These are phyloP conservation scores for Teunomyces barrocoloradensis DNA, from an alignment of 805 yeast species.

Conservation along the genomic window DNA sequence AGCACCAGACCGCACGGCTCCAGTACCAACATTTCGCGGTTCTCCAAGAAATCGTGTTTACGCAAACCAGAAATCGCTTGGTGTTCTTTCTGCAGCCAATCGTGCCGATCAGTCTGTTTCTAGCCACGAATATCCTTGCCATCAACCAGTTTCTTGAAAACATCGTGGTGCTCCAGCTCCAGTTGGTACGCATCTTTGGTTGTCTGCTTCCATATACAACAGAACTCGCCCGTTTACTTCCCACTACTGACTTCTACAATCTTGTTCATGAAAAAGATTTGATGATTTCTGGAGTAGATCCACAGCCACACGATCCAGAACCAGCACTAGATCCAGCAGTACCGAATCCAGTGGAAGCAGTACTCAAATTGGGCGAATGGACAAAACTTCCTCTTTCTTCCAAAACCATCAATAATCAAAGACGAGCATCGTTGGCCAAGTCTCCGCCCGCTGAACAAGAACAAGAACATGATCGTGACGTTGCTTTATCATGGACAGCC, in stretches of 20 bases:
- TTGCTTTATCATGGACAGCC: no score
- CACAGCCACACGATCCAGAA: no score
- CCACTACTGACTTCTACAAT: constrained; percentile 21
- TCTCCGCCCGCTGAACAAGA: neutral
- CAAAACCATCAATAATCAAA: constrained; percentile 14
- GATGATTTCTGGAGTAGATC: constrained; percentile 15
- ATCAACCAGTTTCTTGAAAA: constrained; percentile 25
- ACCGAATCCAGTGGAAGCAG: no score
- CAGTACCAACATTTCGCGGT: constrained; percentile 23
- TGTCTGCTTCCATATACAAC: constrained; percentile 18
- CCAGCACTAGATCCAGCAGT: no score
- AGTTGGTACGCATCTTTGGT: constrained; percentile 14
- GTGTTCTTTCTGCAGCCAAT: constrained; percentile 27
- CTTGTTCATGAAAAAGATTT: constrained; percentile 34
- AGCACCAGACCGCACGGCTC: constrained; percentile 23
- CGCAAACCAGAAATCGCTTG: constrained; percentile 5
- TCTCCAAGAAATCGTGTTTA: constrained; percentile 24
- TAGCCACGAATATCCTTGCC: constrained; percentile 19
- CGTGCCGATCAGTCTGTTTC: constrained; percentile 24
- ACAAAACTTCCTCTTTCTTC: constrained; percentile 19
- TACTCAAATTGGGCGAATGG: constrained; percentile 24
- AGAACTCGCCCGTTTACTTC: constrained; percentile 19
- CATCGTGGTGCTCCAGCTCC: constrained; percentile 15
- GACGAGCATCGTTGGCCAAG: constrained; percentile 10
- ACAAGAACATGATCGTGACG: constrained; percentile 1